A percentile compares a stretch with the other conserved stretches of the same genome.
Conservation (phyloP, 2,329 filamentous ascomycete genomes). For the Tolypocladium ovalisporum region DNA sequence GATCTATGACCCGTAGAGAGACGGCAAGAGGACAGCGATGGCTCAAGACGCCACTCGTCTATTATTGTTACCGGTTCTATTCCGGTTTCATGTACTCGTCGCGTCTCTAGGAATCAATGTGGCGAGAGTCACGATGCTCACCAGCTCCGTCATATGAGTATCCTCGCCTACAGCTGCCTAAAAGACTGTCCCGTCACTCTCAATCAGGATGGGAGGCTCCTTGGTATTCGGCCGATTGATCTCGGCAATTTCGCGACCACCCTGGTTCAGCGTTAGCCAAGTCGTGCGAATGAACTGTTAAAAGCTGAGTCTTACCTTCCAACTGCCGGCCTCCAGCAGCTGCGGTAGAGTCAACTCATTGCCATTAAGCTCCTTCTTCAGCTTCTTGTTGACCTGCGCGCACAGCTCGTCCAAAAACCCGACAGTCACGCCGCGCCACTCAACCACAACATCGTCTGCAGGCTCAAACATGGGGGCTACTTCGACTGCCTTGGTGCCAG, state of each 20-base stretch:
- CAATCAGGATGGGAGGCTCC: conserved; percentile 90
- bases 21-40: background rate
- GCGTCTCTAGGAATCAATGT: background rate
- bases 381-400: conserved; percentile 44
- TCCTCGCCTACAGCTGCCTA: conserved; percentile 29
- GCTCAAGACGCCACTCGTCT: background rate
- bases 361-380: conserved; percentile 55
- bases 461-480: conserved; percentile 49
- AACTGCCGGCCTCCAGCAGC: conserved; percentile 89
- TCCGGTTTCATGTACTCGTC: background rate
- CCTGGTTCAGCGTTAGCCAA: conserved; percentile 33
- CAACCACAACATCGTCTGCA: conserved; percentile 50
- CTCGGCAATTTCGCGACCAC: conserved; percentile 90
- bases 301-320: conserved; percentile 62
- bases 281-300: no score
- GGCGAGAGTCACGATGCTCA: background rate
- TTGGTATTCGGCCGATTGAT: conserved; percentile 93
- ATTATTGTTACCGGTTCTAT: background rate
- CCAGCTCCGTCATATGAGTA: background rate
- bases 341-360: conserved; percentile 71
- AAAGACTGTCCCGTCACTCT: conserved; percentile 94
- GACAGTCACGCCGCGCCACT: conserved; percentile 55
- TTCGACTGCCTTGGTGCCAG: conserved; percentile 50
- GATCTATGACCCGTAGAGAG: background rate
- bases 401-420: conserved; percentile 46